Evolutionary conservation across 371 early-diverging fungal genomes (phyloP).

Genomic region (Zopfochytrium polystomum): DNA sequence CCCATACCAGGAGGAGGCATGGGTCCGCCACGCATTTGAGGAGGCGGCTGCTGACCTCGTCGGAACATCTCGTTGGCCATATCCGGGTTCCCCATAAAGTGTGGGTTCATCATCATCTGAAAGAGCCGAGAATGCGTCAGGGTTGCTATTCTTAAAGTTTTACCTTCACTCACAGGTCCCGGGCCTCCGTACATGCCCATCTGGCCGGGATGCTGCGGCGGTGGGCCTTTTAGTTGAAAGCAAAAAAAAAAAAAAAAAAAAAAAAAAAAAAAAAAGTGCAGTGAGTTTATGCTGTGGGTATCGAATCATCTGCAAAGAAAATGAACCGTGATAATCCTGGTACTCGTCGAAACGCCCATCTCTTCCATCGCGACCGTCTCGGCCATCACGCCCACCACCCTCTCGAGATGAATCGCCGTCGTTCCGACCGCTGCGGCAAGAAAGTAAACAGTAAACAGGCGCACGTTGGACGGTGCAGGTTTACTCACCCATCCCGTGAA

Average conservation of each 20-base stretch:
- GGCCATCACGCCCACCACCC: too few species aligned
- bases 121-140: too few species aligned
- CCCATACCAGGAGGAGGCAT: conserved; percentile 1
- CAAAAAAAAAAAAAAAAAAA: too few species aligned
- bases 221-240: not conserved
- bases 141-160: too few species aligned
- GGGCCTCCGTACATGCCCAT: not conserved
- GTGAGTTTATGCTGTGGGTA: too few species aligned
- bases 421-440: not conserved
- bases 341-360: not conserved
- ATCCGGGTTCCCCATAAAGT: not conserved
- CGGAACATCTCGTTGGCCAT: not conserved
- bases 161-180: not conserved
- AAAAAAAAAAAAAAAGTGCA: too few species aligned
- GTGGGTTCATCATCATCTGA: not conserved
- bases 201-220: not conserved
- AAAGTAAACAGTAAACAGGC: not conserved
- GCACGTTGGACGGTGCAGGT: not conserved
- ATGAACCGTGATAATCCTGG: too few species aligned
- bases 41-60: conserved; percentile 10
- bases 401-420: too few species aligned
- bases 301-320: too few species aligned
- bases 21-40: conserved; percentile 6
- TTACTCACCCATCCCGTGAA: not conserved
- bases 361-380: not conserved